Percentiles rank a stretch among this genome's conserved stretches.
Conservation (phyloP, 176 grass and related monocot genomes). For the Phyllostachys edulis region DNA sequence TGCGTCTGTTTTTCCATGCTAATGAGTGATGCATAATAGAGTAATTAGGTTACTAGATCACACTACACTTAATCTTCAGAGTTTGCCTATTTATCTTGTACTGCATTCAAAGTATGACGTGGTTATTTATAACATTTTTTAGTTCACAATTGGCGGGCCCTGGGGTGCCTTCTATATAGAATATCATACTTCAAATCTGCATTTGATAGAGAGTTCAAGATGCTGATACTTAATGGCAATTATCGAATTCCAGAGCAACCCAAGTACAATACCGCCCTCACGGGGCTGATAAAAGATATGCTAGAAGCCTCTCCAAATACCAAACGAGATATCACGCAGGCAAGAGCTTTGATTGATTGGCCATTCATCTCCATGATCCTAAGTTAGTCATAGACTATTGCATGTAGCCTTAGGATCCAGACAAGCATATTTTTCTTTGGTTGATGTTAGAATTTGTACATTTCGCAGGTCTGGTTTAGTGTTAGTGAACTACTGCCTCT, state of each 20-base stretch:
- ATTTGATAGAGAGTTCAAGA: slow-evolving; percentile 89
- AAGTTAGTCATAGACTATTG: slow-evolving; percentile 63
- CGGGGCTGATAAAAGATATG: slow-evolving; percentile 66
- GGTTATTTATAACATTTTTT: slow-evolving; percentile 15
- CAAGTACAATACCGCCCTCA: slow-evolving; percentile 51
- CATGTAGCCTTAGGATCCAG: slow-evolving; percentile 41
- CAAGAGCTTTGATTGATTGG: slow-evolving; percentile 65
- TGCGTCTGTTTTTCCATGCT: neutral
- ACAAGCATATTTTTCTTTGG: slow-evolving; percentile 28
- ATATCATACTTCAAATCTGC: slow-evolving; percentile 84
- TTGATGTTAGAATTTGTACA: slow-evolving; percentile 33
- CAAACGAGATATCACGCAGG: slow-evolving; percentile 85
- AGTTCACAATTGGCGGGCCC: slow-evolving; percentile 46
- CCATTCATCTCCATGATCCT: slow-evolving; percentile 55
- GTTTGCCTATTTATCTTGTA: slow-evolving; percentile 16
- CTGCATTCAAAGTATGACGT: neutral
- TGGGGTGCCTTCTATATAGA: slow-evolving; percentile 84
- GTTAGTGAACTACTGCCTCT: slow-evolving; percentile 72
- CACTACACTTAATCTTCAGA: slow-evolving; percentile 11
- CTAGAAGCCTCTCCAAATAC: slow-evolving; percentile 64
- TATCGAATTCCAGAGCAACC: slow-evolving; percentile 72
- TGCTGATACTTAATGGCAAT: slow-evolving; percentile 79
- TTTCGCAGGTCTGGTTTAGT: slow-evolving; percentile 71
- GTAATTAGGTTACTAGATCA: neutral
- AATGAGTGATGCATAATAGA: neutral